phyloP scores from a whole-genome alignment of 345 rosid species.

The Linum trigynum region DNA sequence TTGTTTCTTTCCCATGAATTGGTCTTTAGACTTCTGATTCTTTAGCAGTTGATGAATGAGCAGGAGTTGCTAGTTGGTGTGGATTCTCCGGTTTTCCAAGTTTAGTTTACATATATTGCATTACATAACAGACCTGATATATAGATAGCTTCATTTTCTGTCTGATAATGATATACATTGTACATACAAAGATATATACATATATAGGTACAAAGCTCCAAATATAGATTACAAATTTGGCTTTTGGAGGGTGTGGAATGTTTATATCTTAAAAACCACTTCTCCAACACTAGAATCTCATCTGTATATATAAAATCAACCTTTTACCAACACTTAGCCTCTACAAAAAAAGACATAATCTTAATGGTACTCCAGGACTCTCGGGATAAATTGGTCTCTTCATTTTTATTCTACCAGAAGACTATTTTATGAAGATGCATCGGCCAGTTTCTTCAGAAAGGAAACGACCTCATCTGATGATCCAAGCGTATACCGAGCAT shows the following conservation, averaged over 20 bases:
- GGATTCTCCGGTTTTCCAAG: not conserved
- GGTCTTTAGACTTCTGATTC: not conserved
- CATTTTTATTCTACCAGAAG: not conserved
- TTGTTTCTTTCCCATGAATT: not conserved
- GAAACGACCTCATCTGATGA: conserved; percentile 79
- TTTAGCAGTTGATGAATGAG: not conserved
- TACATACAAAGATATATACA: too few species aligned
- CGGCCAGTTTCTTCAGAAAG: conserved; percentile 57
- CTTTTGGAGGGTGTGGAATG: too few species aligned
- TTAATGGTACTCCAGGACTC: not conserved
- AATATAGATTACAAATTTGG: too few species aligned
- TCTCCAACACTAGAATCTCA: too few species aligned
- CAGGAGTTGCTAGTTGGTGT: not conserved
- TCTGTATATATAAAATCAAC: too few species aligned
- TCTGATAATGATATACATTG: too few species aligned
- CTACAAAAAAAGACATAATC: not conserved
- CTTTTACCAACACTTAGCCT: not conserved
- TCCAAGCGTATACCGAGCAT: conserved; percentile 59
- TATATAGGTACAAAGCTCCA: not conserved
- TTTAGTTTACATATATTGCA: not conserved
- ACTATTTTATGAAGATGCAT: conserved; percentile 11
- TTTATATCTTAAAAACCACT: too few species aligned
- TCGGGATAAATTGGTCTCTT: not conserved
- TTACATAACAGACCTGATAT: too few species aligned
- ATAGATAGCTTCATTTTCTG: too few species aligned